Base-by-base conservation (phyloP, 345 rosid species). In the Nasturtium officinale region DNA sequence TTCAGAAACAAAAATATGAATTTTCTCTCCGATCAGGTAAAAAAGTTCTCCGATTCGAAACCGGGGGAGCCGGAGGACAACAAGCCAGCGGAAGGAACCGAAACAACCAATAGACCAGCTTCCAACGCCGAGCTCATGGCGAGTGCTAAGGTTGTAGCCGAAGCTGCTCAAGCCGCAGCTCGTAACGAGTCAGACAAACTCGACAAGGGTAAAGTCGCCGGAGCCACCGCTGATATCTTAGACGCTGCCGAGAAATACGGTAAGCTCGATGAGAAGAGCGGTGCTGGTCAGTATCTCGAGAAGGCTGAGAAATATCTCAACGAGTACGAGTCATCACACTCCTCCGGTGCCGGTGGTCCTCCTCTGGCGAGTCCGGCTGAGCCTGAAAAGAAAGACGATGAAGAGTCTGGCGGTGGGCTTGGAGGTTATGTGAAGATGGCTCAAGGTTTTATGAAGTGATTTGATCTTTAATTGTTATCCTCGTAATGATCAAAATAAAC, bases 221-320 rank as follows among this genome's bases (percentile, higher is more conserved):
- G 68, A 8, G 95, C 95, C 18, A 77, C 80, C 16, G 88, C 73
- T 15, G 85, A 91, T 77, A 82, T 89, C 70, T 67, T 91, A 20
- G 83, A 32, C 28, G 95, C 90, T 7, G 92, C 89, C 42, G 78
- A 85, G 21, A 82, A 81, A 42, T 90, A 87, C 53, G 95, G 86
- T 7, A 89, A 91, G 71, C 79, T 89, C 29, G 90, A 91, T 17
- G 83, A 84, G 16, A 84, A 83, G 71, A 71, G 84, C 38, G 43
- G 69, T 21, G 26, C 72, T 51, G 97, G 96, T 43, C 76, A 87
- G 79, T 87, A 89, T 61, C 83, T 91, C 0, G 85, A 84, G 1
- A 86, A 89, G 80, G 96, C 93, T 6, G 85, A 91, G 88, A 71
- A 56, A 42, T 89, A 89, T 68, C 88, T 91, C 70, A 85, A 85